Evolutionary conservation across 495 filamentous ascomycete species (phyloP).

Genomic region (Penicillium argentinense): DNA sequence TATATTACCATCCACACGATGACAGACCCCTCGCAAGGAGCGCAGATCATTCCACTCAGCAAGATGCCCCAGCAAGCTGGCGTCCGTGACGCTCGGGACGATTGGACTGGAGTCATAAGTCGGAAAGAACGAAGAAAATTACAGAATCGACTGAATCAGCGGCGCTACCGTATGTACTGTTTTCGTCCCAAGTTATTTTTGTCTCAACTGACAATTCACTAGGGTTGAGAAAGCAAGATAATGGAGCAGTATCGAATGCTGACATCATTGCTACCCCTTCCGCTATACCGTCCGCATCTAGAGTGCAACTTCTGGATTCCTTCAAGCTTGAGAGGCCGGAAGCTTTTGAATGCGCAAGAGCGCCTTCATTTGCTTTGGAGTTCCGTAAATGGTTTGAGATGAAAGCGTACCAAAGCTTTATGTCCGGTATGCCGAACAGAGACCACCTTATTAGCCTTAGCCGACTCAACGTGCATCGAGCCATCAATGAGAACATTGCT

Average conservation of each 20-base stretch:
- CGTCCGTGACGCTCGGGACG: constrained; percentile 14
- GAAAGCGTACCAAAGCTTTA: constrained; percentile 7
- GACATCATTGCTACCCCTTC: not conserved
- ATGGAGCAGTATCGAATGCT: not conserved
- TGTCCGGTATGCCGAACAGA: constrained; percentile 8
- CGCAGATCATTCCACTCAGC: constrained; percentile 8
- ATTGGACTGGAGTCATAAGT: constrained; percentile 21
- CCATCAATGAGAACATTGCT: constrained; percentile 16
- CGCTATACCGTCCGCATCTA: not conserved
- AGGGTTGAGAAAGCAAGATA: constrained; percentile 4
- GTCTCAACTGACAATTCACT: not conserved
- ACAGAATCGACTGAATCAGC: constrained; percentile 24
- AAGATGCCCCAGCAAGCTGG: constrained; percentile 17
- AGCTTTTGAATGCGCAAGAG: constrained; percentile 5
- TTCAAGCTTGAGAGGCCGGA: not conserved
- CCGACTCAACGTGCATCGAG: constrained; percentile 21
- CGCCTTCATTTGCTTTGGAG: not conserved
- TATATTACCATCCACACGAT: not conserved
- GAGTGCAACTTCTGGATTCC: not conserved
- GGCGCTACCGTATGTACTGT: constrained; percentile 12
- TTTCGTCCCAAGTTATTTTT: not conserved
- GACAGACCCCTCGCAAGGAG: not conserved
- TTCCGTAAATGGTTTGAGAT: constrained; percentile 6
- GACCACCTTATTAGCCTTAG: constrained; percentile 18
- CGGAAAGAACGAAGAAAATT: constrained; percentile 15